Evolutionary conservation across 805 yeast species (phyloP).

Genomic region (Teunomyces stri): DNA sequence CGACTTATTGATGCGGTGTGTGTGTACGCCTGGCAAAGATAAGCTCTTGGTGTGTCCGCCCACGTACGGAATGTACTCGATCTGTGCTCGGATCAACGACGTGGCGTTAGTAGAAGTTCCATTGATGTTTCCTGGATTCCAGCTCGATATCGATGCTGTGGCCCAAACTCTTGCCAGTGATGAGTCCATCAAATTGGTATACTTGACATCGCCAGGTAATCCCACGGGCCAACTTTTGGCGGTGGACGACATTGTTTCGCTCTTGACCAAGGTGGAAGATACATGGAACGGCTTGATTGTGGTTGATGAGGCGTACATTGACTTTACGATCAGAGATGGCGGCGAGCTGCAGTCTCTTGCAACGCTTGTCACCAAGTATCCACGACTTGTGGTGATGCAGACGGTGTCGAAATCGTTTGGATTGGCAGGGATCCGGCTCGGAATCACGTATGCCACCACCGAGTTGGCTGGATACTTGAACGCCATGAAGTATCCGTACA

Average conservation of each 20-base stretch:
- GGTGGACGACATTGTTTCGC: slow-evolving; percentile 27
- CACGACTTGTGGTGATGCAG: slow-evolving; percentile 84
- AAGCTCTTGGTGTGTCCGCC: slow-evolving; percentile 89
- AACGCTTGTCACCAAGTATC: slow-evolving; percentile 76
- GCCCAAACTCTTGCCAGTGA: slow-evolving; percentile 53
- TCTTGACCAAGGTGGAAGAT: slow-evolving; percentile 47
- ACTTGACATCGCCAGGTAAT: slow-evolving; percentile 94
- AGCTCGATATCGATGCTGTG: slow-evolving; percentile 56
- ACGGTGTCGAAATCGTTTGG: slow-evolving; percentile 95
- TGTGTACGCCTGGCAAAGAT: slow-evolving; percentile 78
- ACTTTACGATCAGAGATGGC: slow-evolving; percentile 48
- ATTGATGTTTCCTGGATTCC: slow-evolving; percentile 50
- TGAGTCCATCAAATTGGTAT: slow-evolving; percentile 65
- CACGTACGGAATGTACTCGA: slow-evolving; percentile 95
- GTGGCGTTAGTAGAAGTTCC: slow-evolving; percentile 76
- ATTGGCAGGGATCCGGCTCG: slow-evolving; percentile 89
- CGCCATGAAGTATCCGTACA: slow-evolving; percentile 94
- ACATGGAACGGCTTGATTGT: slow-evolving; percentile 76
- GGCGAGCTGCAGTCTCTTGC: slow-evolving; percentile 58
- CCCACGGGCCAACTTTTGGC: slow-evolving; percentile 78
- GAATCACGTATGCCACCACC: slow-evolving; percentile 66
- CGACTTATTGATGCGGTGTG: slow-evolving; percentile 81
- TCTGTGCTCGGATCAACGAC: slow-evolving; percentile 88
- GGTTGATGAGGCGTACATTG: slow-evolving; percentile 94
- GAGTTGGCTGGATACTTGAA: slow-evolving; percentile 69